phyloP scores from a whole-genome alignment of 345 rosid species.

The Turnera subulata region DNA sequence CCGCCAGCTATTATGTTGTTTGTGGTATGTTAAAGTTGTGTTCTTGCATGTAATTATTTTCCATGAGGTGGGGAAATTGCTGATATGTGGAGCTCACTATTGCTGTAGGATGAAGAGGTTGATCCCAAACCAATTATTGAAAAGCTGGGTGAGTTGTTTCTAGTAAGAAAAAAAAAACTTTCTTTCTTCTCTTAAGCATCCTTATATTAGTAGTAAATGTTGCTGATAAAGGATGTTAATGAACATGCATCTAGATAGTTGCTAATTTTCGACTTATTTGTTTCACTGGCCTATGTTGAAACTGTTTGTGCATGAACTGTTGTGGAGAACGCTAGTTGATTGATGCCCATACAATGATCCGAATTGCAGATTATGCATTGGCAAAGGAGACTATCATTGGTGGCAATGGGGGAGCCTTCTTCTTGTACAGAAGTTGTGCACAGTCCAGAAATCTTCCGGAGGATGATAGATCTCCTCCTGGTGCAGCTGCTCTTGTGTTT shows the following conservation, averaged over 20 bases:
- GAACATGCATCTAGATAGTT: not conserved
- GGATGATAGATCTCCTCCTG: constrained; percentile 3
- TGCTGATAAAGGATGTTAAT: not conserved
- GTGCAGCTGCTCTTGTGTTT: constrained; percentile 61
- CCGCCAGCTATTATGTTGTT: constrained; percentile 68
- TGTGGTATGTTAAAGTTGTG: constrained; percentile 46
- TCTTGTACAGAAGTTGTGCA: constrained; percentile 36
- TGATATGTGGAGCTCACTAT: constrained; percentile 2
- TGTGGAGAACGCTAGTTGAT: not conserved
- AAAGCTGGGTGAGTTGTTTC: constrained; percentile 55
- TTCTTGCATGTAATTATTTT: constrained; percentile 6
- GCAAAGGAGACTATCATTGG: constrained; percentile 59
- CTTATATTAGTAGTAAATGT: not conserved
- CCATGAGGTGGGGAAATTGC: constrained; percentile 6
- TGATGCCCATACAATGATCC: constrained; percentile 15
- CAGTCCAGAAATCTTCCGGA: constrained; percentile 20
- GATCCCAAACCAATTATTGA: constrained; percentile 47
- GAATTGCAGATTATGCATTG: constrained; percentile 61
- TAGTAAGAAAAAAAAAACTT: not conserved
- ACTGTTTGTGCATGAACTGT: no score
- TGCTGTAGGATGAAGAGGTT: constrained; percentile 36
- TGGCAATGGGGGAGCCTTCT: constrained; percentile 55
- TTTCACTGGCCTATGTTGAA: not conserved
- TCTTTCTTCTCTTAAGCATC: no score
- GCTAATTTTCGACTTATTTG: not conserved